Evolutionary conservation across 768 basidiomycete genomes (phyloP).

Genomic region (Leccinum truebloodii): DNA sequence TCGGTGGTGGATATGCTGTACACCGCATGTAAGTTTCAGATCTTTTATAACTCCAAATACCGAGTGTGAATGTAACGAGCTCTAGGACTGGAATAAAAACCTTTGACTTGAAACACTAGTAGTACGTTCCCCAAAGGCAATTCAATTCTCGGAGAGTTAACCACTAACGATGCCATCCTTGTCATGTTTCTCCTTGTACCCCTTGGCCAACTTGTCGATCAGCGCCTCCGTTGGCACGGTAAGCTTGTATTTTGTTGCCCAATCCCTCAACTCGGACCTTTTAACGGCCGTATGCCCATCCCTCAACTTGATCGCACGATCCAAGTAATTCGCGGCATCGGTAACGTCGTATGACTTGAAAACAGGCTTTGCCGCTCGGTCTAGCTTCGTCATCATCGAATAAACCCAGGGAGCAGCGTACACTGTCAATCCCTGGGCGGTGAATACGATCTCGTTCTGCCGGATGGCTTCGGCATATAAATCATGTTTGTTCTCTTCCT

Average conservation of each 20-base stretch:
- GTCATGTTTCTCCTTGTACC: conserved; percentile 2
- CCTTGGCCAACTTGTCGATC: background rate
- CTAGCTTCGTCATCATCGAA: conserved; percentile 10
- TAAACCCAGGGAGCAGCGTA: conserved; percentile 16
- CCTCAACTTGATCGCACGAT: background rate
- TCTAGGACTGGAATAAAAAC: no score
- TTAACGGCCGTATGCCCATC: conserved; percentile 2
- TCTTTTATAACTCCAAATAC: no score
- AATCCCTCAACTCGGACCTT: conserved; percentile 6
- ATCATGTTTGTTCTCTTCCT: conserved; percentile 1
- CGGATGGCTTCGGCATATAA: conserved; percentile 4
- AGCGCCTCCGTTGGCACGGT: background rate
- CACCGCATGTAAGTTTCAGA: no score
- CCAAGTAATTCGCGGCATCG: conserved; percentile 11
- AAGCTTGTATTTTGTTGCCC: conserved; percentile 5
- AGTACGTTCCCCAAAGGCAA: background rate
- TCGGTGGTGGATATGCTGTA: no score
- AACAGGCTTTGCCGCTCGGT: conserved; percentile 6
- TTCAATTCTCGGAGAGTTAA: background rate
- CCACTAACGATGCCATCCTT: conserved; percentile 1
- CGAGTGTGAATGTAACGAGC: no score
- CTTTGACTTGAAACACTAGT: background rate
- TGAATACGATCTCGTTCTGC: conserved; percentile 7
- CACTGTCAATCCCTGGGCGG: conserved; percentile 10
- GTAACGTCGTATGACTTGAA: conserved; percentile 10